These are phyloP conservation scores for Metschnikowia kunwiensis DNA, from an alignment of 805 yeast species.

Conservation along the genomic window DNA sequence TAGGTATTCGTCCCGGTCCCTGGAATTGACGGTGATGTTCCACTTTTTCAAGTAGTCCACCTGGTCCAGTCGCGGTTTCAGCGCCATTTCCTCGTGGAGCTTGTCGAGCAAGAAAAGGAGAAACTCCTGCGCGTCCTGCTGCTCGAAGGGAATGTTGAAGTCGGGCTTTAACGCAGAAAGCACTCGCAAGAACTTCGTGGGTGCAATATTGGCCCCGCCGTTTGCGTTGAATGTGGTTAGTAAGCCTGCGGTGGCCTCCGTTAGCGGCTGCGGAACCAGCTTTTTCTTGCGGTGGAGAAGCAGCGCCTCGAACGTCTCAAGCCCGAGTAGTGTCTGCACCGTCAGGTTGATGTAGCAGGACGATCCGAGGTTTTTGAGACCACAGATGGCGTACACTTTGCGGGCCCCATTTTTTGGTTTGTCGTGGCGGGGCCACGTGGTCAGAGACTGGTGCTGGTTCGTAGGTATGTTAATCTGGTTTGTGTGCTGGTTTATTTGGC, in stretches of 20 bases:
- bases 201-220: conserved; percentile 62
- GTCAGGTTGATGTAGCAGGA: conserved; percentile 77
- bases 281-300: conserved; percentile 28
- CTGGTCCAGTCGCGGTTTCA: conserved; percentile 21
- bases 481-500: not conserved
- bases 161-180: conserved; percentile 59
- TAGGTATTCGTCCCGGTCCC: conserved; percentile 49
- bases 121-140: conserved; percentile 81
- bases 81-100: conserved; percentile 60
- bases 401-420: not conserved
- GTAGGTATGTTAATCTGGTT: not conserved
- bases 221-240: conserved; percentile 56
- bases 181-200: conserved; percentile 57
- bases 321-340: conserved; percentile 64
- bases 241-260: conserved; percentile 52
- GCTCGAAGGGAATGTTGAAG: conserved; percentile 66
- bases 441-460: too few relatives aligned
- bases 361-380: conserved; percentile 64
- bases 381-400: conserved; percentile 47
- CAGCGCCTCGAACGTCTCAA: conserved; percentile 46
- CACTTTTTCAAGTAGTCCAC: conserved; percentile 27
- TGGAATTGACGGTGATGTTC: conserved; percentile 29
- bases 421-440: too few relatives aligned
- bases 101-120: conserved; percentile 62
- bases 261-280: conserved; percentile 21